phyloP scores from a whole-genome alignment of 208 protist species.

The Zelonia costaricensis region DNA sequence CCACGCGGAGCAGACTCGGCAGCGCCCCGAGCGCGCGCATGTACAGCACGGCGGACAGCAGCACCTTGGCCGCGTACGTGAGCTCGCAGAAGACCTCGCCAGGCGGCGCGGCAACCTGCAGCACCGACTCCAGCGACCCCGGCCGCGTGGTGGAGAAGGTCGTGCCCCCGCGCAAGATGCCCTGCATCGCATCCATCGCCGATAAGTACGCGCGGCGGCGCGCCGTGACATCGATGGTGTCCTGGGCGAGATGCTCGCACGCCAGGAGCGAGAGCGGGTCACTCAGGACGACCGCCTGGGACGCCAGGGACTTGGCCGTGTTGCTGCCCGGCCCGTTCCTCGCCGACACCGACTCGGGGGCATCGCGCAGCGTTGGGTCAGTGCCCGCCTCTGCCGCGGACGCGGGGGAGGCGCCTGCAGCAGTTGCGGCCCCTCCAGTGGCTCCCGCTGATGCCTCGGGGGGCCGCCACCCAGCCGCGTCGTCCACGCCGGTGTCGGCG shows the following conservation, averaged over 20 bases:
- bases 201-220: constrained; percentile 19
- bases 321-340: background rate
- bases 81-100: constrained; percentile 50
- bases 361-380: background rate
- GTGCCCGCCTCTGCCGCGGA: background rate
- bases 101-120: constrained; percentile 28
- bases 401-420: background rate
- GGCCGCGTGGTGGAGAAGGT: background rate
- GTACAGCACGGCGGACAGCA: constrained; percentile 76
- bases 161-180: background rate
- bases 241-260: constrained; percentile 53
- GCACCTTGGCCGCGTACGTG: constrained; percentile 63
- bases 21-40: constrained; percentile 79
- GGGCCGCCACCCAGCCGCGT: background rate
- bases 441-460: no score
- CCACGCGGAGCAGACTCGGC: constrained; percentile 72
- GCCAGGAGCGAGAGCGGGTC: constrained; percentile 44
- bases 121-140: constrained; percentile 15
- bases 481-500: background rate
- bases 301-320: constrained; percentile 27
- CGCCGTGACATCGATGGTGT: constrained; percentile 24
- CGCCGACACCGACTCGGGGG: background rate
- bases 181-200: constrained; percentile 13
- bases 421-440: no score
- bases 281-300: constrained; percentile 51